Base-by-base conservation (phyloP, 176 grass and related monocot species). In the Oryza australiensis region DNA sequence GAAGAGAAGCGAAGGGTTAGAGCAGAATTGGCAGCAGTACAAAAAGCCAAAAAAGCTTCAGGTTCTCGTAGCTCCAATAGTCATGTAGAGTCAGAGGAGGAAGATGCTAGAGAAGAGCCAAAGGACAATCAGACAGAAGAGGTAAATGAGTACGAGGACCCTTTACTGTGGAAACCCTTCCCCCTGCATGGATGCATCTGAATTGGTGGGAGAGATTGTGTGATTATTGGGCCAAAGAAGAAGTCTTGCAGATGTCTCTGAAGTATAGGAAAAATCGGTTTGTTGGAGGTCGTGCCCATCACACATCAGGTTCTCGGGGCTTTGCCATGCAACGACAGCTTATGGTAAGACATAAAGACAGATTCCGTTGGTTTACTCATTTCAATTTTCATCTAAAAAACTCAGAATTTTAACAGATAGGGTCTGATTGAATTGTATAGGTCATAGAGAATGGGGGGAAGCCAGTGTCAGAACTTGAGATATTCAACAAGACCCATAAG, bases 401-500 rank as follows among this genome's bases (percentile, higher is more conserved):
- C 55, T 85, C 66, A 63, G 33, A 38, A 13, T 32, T 26, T 27
- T 12, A 60, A 60, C 22, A 60, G 1, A 60, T 60, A 79, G 53
- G 62, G 79, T 64, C 22, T 49, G n/a, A 45, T 78, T 85, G 75
- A 72, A 79, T 63, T 72, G 75, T 64, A 63, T 63, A 85, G 83
- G 40, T 79, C 24, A 73, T 79, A 9, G 68, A 86, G 51, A 86
- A 86, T 73, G 83, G 83, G 49, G 83, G 83, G 75, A 20, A 53
- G 75, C 75, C 40, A 5, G 83, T 86, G 11, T 86, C 83, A 7
- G 83, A 86, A 53, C 40, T 86, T 43, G 76, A 86, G 29, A 66
- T 86, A 38, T 86, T 86, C 76, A 86, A 66, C 68, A 86, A 53
- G 57, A 86, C 83, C 68, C 83, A 86, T 86, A 86, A 76, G 68